phyloP scores from a whole-genome alignment of 208 protist genomes.

The Leishmania turanica region DNA sequence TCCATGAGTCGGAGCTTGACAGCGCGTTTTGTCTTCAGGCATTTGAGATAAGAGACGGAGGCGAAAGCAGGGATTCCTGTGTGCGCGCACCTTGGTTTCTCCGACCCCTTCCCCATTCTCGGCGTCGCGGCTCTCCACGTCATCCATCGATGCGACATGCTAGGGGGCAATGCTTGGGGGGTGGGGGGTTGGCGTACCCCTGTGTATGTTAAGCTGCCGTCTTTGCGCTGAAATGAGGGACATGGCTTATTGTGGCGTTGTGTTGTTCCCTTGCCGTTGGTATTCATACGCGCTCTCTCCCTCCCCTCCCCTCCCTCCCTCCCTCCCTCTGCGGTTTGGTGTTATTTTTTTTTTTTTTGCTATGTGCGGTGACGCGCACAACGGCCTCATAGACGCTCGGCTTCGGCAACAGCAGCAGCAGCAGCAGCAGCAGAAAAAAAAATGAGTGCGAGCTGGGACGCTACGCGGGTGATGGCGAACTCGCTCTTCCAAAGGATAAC shows the following conservation, averaged over 20 bases:
- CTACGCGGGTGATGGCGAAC: neutral
- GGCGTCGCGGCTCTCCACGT: neutral
- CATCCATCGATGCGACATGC: neutral
- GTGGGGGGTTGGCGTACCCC: neutral
- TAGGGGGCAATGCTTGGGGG: neutral
- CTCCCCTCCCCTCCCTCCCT: neutral
- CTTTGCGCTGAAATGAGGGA: neutral
- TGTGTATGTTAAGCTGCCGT: neutral
- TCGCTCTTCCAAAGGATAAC: neutral
- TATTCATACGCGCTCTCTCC: neutral
- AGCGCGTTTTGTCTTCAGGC: conserved; percentile 60
- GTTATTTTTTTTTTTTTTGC: too few species aligned
- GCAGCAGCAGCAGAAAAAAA: neutral
- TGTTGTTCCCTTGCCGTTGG: neutral
- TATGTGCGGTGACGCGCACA: neutral
- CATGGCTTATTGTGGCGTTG: neutral
- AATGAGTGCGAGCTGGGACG: neutral
- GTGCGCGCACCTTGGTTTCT: neutral
- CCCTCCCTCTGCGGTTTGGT: neutral
- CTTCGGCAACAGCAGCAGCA: neutral
- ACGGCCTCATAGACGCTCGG: neutral
- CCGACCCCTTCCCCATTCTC: neutral
- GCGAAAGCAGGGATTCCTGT: neutral
- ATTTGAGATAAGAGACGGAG: neutral
- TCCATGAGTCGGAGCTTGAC: conserved; percentile 60